Evolutionary conservation across 306 rosid genomes (phyloP), one percentile per base, ranked within the genome.

Genomic region (Fragaria iinumae): DNA sequence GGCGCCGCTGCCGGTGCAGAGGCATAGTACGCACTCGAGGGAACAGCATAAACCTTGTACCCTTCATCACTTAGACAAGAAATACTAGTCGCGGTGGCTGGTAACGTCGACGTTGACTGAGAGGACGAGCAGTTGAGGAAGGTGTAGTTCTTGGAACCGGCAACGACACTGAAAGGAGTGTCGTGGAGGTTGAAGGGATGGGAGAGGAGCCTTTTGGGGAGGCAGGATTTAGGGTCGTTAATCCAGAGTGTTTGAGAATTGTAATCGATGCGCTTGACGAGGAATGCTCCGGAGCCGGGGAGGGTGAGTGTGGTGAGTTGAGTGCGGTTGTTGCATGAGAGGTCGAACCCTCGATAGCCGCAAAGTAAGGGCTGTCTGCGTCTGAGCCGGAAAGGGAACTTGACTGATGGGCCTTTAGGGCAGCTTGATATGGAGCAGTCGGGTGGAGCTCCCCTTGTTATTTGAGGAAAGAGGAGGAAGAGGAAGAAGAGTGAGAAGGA

Each of bases 91-190:
- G 67, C n/a, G 27, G 1, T 13, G 55, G 8, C 82, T 8, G 36
- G 63, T 0, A 14, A 11, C 4, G 62, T 55, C 21, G 73, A 8
- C 3, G 34, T 14, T 0, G 67, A 81, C 1, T 36, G 20, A 14
- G 79, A 79, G 8, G 73, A 74, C 0, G 89, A 83, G 75, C 96
- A 89, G 20, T 82, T 75, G 12, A 86, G 59, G 79, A 89, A 80
- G 18, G 88, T 87, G 62, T 73, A 78, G 56, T 77, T 62, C 1
- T 9, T 18, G 8, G 0, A 5, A 0, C 4, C 47, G 14, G 8
- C 65, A 16, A 1, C 10, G 7, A 68, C 1, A 0, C 0, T 10
- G 41, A 90, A 88, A 11, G 89, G 89, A 6, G 87, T 79, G 62
- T 5, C 50, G 0, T 73, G 21, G 8, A 82, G 55, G 50, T 2